These are phyloP conservation scores for Flaveria floridana DNA, from an alignment of 140 eudicot genomes.

Conservation along the genomic window DNA sequence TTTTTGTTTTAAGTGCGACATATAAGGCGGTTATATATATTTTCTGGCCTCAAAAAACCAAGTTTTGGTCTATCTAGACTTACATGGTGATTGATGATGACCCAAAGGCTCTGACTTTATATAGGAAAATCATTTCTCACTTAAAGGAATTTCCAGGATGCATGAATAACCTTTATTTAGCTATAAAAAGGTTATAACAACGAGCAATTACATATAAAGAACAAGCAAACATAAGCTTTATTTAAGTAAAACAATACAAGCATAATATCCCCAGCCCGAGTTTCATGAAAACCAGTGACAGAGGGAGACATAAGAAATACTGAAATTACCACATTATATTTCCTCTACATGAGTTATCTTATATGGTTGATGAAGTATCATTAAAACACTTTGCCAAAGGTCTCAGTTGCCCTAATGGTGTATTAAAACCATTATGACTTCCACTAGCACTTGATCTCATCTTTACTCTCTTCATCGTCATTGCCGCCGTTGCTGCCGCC, in stretches of 20 bases:
- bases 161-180: background rate
- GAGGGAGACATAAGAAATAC: constrained; percentile 11
- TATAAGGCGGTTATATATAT: background rate
- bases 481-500: constrained; percentile 27
- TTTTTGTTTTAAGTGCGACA: background rate
- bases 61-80: background rate
- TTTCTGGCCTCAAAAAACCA: background rate
- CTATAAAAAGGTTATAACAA: constrained; percentile 8
- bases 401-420: constrained; percentile 47
- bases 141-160: background rate
- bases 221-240: constrained; percentile 19
- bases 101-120: background rate
- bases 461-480: constrained; percentile 14
- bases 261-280: background rate
- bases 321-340: constrained; percentile 4
- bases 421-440: constrained; percentile 30
- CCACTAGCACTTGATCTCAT: constrained; percentile 20
- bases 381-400: constrained; percentile 39
- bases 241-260: constrained; percentile 27
- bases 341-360: background rate
- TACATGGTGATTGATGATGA: background rate
- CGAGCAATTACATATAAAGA: background rate
- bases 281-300: constrained; percentile 13
- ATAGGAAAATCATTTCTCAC: background rate
- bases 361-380: constrained; percentile 7